Conservation (phyloP, 1,284 basidiomycete genomes). For the Sanghuangporus weigelae region DNA sequence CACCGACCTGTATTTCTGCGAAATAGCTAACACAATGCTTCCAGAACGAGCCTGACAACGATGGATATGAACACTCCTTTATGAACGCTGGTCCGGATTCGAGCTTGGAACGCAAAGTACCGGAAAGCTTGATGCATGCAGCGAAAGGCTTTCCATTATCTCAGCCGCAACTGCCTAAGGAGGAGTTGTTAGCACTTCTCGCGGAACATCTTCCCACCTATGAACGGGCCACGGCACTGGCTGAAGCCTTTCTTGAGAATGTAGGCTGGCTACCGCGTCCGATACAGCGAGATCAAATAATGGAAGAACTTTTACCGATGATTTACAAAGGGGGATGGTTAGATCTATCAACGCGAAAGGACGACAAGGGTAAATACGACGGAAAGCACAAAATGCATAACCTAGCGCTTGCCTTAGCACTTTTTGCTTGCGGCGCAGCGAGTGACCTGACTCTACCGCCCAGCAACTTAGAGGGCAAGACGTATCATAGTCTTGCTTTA, state of each 20-base stretch:
- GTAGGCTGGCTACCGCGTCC: constrained; percentile 11
- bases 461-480: constrained; percentile 34
- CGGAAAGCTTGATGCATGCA: not conserved
- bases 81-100: not conserved
- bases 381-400: constrained; percentile 30
- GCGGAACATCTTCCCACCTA: constrained; percentile 10
- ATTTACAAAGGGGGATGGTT: constrained; percentile 1
- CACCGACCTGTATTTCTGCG: not conserved
- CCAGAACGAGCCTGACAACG: not conserved
- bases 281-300: constrained; percentile 15
- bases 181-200: constrained; percentile 12
- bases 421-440: constrained; percentile 54
- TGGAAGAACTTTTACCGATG: constrained; percentile 13
- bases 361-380: not conserved
- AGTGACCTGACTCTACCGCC: constrained; percentile 44
- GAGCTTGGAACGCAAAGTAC: not conserved
- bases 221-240: constrained; percentile 14
- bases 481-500: constrained; percentile 50
- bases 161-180: constrained; percentile 1
- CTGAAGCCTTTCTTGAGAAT: constrained; percentile 14
- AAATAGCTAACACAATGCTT: not conserved
- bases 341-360: not conserved
- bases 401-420: constrained; percentile 49
- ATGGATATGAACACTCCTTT: not conserved
- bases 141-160: constrained; percentile 12